phyloP scores from a whole-genome alignment of 192 early-diverging fungal genomes.

The Linnemannia elongata region DNA sequence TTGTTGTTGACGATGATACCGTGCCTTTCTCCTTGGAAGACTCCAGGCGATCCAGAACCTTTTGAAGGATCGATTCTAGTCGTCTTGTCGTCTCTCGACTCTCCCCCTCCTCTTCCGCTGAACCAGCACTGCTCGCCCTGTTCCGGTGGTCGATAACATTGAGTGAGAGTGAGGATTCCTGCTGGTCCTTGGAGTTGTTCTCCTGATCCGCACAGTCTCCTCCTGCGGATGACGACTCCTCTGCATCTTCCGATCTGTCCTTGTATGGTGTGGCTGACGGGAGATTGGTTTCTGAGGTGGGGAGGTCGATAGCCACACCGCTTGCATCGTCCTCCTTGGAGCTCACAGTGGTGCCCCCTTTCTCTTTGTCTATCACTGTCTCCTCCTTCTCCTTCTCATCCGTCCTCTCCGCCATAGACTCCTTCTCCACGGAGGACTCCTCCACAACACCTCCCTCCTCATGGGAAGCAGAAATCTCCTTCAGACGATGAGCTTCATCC shows the following conservation, averaged over 20 bases:
- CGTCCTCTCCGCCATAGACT: background rate
- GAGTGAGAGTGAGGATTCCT: background rate
- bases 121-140: background rate
- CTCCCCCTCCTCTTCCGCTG: background rate
- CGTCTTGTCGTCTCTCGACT: background rate
- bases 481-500: conserved; percentile 10
- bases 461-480: background rate
- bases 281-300: background rate
- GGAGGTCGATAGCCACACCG: background rate
- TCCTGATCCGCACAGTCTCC: background rate
- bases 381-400: background rate
- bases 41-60: conserved; percentile 3
- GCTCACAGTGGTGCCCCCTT: background rate
- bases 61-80: conserved; percentile 18
- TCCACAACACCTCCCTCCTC: background rate
- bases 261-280: background rate
- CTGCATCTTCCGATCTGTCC: background rate
- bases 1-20: too few species aligned
- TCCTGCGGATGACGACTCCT: background rate
- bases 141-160: background rate
- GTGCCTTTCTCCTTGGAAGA: background rate
- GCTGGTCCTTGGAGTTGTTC: background rate
- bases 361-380: background rate
- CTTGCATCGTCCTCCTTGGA: background rate
- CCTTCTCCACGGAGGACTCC: background rate